Evolutionary conservation across 345 rosid species (phyloP), one percentile per base, ranked within the genome.

Genomic region (Populus deltoides): DNA sequence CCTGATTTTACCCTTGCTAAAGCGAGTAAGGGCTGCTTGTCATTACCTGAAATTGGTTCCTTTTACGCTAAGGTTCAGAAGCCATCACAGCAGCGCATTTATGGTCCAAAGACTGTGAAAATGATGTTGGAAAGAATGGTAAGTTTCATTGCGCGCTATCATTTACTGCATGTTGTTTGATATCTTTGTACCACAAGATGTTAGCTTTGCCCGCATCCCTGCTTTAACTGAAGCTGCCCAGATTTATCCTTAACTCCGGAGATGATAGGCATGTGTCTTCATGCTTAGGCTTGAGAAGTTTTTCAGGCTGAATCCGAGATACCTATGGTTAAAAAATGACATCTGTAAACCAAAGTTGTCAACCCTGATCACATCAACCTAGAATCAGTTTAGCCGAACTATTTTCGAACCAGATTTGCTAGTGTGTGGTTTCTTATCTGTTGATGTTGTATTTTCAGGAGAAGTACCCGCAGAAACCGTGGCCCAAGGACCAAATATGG

Each of bases 401-500:
- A n/a, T n/a, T n/a, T n/a, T n/a, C n/a, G n/a, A n/a, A n/a, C n/a
- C n/a, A n/a, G n/a, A n/a, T n/a, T n/a, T n/a, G n/a, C 45, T 3
- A 7, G 41, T 33, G 57, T 20, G 57, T 67, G 18, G 38, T 47
- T 57, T 4, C n/a, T 69, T 16, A 39, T 49, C 4, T 43, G 8
- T 9, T 22, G 39, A 31, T 53, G 47, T 17, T 66, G 15, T 75
- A 33, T 68, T 27, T 82, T 31, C 91, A 96, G 99, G 95, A 87
- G 75, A 96, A 92, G 82, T 96, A 88, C 73, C 88, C 93, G 0
- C 98, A 96, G 83, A 91, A 84, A 86, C 88, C 97, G 2, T 96
- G 99, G 99, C 97, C 98, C 7, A 91, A 89, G 87, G 97, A 96
- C 78, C 91, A 89, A 75, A 93, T 93, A 83, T 96, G 99, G 99